phyloP scores from a whole-genome alignment of 2,329 filamentous ascomycete species.

The Penicillium aurantiogriseum region DNA sequence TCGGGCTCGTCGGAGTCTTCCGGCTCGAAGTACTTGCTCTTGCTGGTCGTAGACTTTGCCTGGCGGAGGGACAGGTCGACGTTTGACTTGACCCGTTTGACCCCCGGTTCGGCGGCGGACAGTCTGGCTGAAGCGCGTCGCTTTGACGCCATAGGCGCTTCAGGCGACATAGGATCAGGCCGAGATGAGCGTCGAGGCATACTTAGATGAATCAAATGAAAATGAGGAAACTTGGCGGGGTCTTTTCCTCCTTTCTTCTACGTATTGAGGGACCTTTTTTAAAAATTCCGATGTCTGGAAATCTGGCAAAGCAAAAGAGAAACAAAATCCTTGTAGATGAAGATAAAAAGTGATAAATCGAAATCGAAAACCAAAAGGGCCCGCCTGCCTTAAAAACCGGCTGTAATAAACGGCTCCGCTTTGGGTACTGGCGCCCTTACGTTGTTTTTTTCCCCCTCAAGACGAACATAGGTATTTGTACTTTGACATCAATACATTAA shows the following conservation, averaged over 20 bases:
- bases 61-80: slow-evolving; percentile 14
- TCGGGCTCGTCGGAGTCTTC: slow-evolving; percentile 36
- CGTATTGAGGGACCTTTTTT: background rate
- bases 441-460: background rate
- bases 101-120: slow-evolving; percentile 27
- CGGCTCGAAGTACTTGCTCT: slow-evolving; percentile 54
- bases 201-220: slow-evolving; percentile 7
- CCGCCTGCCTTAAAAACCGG: slow-evolving; percentile 9
- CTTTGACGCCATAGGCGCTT: slow-evolving; percentile 34
- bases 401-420: slow-evolving; percentile 7
- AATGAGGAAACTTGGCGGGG: background rate
- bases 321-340: background rate
- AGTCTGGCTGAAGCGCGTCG: slow-evolving; percentile 36
- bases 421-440: slow-evolving; percentile 1
- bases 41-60: slow-evolving; percentile 44
- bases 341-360: background rate
- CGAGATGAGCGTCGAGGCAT: slow-evolving; percentile 42
- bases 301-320: background rate
- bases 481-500: background rate
- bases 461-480: background rate
- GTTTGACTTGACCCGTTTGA: slow-evolving; percentile 36
- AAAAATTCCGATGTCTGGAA: background rate
- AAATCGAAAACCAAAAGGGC: background rate
- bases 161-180: slow-evolving; percentile 34
- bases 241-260: background rate